These are phyloP conservation scores for Bidens hawaiensis DNA, from an alignment of 140 eudicot species.

Conservation along the genomic window DNA sequence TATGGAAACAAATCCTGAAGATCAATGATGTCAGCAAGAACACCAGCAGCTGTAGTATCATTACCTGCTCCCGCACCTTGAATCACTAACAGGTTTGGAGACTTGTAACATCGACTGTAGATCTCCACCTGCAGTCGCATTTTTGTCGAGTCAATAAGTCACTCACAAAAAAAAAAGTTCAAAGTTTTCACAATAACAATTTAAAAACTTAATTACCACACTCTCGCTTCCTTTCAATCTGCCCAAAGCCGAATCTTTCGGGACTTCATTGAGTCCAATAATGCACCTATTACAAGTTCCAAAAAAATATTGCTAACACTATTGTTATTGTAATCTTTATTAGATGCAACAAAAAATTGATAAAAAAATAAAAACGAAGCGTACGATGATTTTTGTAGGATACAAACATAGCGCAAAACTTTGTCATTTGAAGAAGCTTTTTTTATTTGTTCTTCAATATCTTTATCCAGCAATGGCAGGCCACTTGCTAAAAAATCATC, in stretches of 20 bases:
- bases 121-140: constrained; percentile 68
- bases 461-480: constrained; percentile 65
- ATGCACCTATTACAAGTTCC: constrained; percentile 48
- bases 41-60: constrained; percentile 94
- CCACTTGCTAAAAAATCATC: constrained; percentile 71
- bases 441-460: constrained; percentile 49
- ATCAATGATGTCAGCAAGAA: constrained; percentile 94
- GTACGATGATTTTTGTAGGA: constrained; percentile 71
- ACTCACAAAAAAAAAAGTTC: background rate
- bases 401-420: constrained; percentile 87
- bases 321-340: background rate
- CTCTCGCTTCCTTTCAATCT: constrained; percentile 90
- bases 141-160: background rate
- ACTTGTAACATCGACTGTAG: constrained; percentile 68
- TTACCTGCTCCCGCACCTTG: constrained; percentile 99
- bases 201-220: constrained; percentile 50
- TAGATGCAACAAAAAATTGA: background rate
- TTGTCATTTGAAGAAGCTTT: constrained; percentile 74
- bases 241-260: constrained; percentile 76
- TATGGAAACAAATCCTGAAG: constrained; percentile 64
- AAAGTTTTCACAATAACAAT: constrained; percentile 3
- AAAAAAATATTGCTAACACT: background rate
- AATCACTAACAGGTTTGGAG: constrained; percentile 68
- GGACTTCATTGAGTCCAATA: constrained; percentile 70
- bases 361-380: background rate